Percentiles rank a stretch among this genome's conserved stretches.
phyloP scores from a whole-genome alignment of 371 early-diverging fungal species.

The Globomyces sp. region DNA sequence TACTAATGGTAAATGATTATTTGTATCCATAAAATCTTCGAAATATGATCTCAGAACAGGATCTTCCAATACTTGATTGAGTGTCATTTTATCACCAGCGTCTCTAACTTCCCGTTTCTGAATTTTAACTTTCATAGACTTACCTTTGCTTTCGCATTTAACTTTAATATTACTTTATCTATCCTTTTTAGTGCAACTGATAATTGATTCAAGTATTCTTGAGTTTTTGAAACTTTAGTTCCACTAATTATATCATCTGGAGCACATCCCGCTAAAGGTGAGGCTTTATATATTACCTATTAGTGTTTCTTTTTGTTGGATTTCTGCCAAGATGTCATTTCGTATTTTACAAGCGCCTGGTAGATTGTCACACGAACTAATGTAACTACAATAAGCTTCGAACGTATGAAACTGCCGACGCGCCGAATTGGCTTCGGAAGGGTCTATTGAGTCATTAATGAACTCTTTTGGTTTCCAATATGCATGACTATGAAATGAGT shows the following conservation, averaged over 20 bases:
- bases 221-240: slow-evolving; percentile 71
- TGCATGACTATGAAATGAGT: slow-evolving; percentile 13
- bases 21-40: slow-evolving; percentile 79
- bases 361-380: slow-evolving; percentile 67
- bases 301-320: slow-evolving; percentile 56
- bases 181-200: slow-evolving; percentile 68
- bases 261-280: slow-evolving; percentile 21
- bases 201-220: slow-evolving; percentile 70
- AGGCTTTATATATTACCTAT: slow-evolving; percentile 19
- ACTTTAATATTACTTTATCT: slow-evolving; percentile 67
- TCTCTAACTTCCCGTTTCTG: slow-evolving; percentile 2
- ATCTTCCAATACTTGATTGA: slow-evolving; percentile 61
- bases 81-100: slow-evolving; percentile 27
- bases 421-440: background rate
- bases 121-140: background rate
- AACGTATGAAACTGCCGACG: slow-evolving; percentile 54
- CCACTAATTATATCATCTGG: slow-evolving; percentile 78
- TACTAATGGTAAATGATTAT: slow-evolving; percentile 60
- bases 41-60: slow-evolving; percentile 70
- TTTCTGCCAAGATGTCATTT: slow-evolving; percentile 72
- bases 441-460: background rate
- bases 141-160: slow-evolving; percentile 45
- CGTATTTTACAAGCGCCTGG: slow-evolving; percentile 64
- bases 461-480: slow-evolving; percentile 22
- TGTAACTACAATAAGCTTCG: slow-evolving; percentile 72